phyloP scores from a whole-genome alignment of 2,329 filamentous ascomycete genomes.

The Microdochium bolleyi region DNA sequence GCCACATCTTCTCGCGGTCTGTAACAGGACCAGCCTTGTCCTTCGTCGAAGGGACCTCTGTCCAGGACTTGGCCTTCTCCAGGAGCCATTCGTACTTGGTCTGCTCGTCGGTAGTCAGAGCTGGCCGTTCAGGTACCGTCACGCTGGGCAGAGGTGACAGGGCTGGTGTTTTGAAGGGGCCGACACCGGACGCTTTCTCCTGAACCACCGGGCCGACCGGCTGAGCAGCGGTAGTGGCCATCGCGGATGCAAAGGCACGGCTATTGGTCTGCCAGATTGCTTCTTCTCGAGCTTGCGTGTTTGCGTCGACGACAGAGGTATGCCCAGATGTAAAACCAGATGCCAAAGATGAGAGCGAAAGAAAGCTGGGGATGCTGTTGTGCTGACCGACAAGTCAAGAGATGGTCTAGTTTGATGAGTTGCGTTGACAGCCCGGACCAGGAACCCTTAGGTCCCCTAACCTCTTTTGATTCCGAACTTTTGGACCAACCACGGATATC shows the following conservation, averaged over 20 bases:
- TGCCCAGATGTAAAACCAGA: too few species aligned
- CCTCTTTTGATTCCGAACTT: neutral
- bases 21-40: slow-evolving; percentile 58
- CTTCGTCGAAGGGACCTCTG: slow-evolving; percentile 50
- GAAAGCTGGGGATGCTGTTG: neutral
- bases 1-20: slow-evolving; percentile 78
- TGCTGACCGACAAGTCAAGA: neutral
- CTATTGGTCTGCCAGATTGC: too few species aligned
- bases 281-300: too few species aligned
- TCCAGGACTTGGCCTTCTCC: slow-evolving; percentile 62
- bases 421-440: neutral
- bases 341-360: neutral
- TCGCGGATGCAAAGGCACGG: neutral
- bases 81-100: slow-evolving; percentile 76
- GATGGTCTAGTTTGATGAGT: neutral
- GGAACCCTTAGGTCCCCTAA: neutral
- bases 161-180: slow-evolving; percentile 37
- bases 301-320: neutral
- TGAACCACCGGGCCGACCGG: slow-evolving; percentile 3
- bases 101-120: slow-evolving; percentile 69
- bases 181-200: slow-evolving; percentile 12
- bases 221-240: neutral
- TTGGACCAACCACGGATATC: neutral
- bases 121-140: slow-evolving; percentile 48
- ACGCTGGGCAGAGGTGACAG: slow-evolving; percentile 48